A percentile compares a stretch with the other conserved stretches of the same genome.
Conservation (phyloP, 2,329 filamentous ascomycete genomes). For the Curvularia sp. region DNA sequence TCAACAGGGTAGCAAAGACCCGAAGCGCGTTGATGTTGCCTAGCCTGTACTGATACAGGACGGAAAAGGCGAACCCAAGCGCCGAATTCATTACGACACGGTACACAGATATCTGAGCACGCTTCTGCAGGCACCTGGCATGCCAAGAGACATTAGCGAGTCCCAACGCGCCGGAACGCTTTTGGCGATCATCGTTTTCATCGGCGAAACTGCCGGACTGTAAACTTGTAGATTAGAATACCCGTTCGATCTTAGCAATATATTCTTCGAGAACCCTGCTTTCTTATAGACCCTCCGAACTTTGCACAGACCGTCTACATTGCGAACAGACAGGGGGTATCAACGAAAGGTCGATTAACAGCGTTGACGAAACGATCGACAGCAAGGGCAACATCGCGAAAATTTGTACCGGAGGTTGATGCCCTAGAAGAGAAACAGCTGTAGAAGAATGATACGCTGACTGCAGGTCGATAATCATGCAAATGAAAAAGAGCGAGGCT, state of each 20-base stretch:
- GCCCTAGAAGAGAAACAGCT: constrained; percentile 1
- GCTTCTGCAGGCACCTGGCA: not conserved
- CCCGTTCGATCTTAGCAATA: not conserved
- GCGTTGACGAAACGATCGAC: constrained; percentile 5
- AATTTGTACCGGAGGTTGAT: constrained; percentile 4
- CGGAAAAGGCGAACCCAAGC: constrained; percentile 7
- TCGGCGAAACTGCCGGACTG: constrained; percentile 4
- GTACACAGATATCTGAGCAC: too few relatives aligned
- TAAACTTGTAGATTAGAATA: not conserved
- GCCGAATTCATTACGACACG: too few relatives aligned
- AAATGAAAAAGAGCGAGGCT: constrained; percentile 2
- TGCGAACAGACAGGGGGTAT: constrained; percentile 4
- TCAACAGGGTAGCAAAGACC: constrained; percentile 2
- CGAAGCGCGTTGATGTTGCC: constrained; percentile 7
- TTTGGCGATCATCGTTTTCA: constrained; percentile 6
- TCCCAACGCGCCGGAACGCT: constrained; percentile 2
- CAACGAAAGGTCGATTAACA: constrained; percentile 3
- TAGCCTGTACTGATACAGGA: constrained; percentile 1
- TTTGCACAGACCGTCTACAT: constrained; percentile 3
- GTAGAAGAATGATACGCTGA: not conserved
- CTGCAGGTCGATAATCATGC: not conserved
- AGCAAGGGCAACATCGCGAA: constrained; percentile 5
- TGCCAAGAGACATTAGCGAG: not conserved
- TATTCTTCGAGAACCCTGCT: constrained; percentile 1
- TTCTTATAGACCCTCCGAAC: constrained; percentile 3